Evolutionary conservation across 2,329 filamentous ascomycete genomes (phyloP).

Genomic region (Hymenoscyphus salicellus): DNA sequence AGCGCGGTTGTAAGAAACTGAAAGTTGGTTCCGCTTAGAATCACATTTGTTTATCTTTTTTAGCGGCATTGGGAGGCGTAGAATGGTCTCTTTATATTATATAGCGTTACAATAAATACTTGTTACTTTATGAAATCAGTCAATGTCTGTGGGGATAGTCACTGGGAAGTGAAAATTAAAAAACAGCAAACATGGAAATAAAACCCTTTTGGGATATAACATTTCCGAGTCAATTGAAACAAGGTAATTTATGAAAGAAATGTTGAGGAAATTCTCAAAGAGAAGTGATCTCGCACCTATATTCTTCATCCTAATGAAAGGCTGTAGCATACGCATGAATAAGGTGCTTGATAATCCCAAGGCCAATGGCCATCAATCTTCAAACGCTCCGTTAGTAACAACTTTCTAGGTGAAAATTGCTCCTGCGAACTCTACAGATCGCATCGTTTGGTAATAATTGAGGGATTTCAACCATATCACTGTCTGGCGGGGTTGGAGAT

Average conservation of each 20-base stretch:
- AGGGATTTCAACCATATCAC: constrained; percentile 7
- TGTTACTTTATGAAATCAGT: background rate
- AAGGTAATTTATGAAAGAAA: background rate
- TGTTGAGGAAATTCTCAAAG: constrained; percentile 36
- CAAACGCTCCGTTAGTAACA: constrained; percentile 83
- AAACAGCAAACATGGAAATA: background rate
- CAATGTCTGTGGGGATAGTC: background rate
- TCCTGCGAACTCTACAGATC: constrained; percentile 71
- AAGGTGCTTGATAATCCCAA: constrained; percentile 38
- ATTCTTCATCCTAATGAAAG: constrained; percentile 34
- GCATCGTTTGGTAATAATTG: constrained; percentile 61
- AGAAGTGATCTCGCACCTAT: constrained; percentile 30
- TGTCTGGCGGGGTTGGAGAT: background rate
- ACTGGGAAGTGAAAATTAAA: background rate
- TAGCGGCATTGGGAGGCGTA: constrained; percentile 5
- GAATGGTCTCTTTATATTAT: background rate
- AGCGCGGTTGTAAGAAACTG: background rate
- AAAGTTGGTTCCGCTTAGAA: background rate
- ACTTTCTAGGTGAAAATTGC: constrained; percentile 64
- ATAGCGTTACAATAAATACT: background rate
- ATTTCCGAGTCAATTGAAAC: background rate
- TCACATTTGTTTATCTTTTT: background rate
- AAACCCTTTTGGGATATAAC: background rate
- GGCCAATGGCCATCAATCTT: constrained; percentile 40
- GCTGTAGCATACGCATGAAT: constrained; percentile 32